phyloP scores from a whole-genome alignment of 2,329 filamentous ascomycete species.

The Onygenales sp. region DNA sequence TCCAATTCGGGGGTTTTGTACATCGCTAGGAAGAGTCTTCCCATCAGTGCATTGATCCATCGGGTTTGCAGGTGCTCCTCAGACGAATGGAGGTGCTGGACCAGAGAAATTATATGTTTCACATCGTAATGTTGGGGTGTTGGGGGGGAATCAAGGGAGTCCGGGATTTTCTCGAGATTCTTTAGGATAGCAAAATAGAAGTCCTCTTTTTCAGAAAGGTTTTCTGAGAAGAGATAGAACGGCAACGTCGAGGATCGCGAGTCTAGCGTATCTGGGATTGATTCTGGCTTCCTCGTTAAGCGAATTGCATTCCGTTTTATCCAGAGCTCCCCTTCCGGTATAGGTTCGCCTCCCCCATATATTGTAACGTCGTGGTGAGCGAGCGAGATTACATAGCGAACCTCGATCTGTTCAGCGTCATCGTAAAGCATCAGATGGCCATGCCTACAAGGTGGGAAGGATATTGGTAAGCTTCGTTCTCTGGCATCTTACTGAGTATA shows the following conservation, averaged over 20 bases:
- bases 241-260: slow-evolving; percentile 53
- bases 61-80: slow-evolving; percentile 84
- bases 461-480: slow-evolving; percentile 5
- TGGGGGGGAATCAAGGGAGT: slow-evolving; percentile 50
- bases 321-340: slow-evolving; percentile 86
- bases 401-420: slow-evolving; percentile 87
- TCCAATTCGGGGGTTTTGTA: slow-evolving; percentile 80
- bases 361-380: slow-evolving; percentile 77
- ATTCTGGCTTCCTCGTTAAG: slow-evolving; percentile 55
- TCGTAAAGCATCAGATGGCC: slow-evolving; percentile 97
- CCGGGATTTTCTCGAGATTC: slow-evolving; percentile 64
- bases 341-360: slow-evolving; percentile 67
- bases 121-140: slow-evolving; percentile 68
- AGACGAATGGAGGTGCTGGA: slow-evolving; percentile 82
- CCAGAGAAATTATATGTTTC: slow-evolving; percentile 76
- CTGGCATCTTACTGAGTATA: not conserved
- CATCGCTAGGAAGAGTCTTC: slow-evolving; percentile 75
- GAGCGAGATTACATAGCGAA: slow-evolving; percentile 89
- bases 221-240: slow-evolving; percentile 91
- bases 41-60: slow-evolving; percentile 88
- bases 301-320: slow-evolving; percentile 90
- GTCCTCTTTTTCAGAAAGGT: slow-evolving; percentile 93
- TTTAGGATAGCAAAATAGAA: slow-evolving; percentile 90
- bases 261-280: slow-evolving; percentile 44
- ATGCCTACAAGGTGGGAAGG: slow-evolving; percentile 49